Base-by-base conservation (phyloP, 441 rosid genomes). In the Arabidopsis hybrid region DNA sequence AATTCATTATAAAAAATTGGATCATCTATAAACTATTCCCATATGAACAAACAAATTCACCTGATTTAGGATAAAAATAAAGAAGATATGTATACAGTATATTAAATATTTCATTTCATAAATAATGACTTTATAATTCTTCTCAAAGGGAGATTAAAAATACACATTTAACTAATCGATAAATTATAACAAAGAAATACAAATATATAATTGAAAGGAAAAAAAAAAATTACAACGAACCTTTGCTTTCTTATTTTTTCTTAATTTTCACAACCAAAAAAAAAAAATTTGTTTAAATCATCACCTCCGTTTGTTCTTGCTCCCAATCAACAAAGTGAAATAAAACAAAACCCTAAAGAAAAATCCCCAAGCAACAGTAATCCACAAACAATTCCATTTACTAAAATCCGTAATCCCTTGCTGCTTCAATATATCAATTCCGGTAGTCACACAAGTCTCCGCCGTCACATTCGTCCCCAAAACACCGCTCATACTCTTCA, bases 331-430 rank as follows among this genome's bases (percentile, higher is more conserved):
- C 64, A 92, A 70, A 2, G 97, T 69, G 6, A 87, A 78, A 51
- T 87, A 87, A 71, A 92, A 90, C 78, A 92, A 76, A 67, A 86
- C 39, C 78, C 93, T 87, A 60, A 92, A 92, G 76, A 90, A 87
- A 78, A 90, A 87, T 1, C 97, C 97, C 96, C 96, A 90, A 12
- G 95, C 97, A 55, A 87, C 62, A 5, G 86, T 84, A 21, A 92
- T 78, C 97, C 96, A 92, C 55, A 92, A 55, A 78, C 97, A 86
- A 58, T 84, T 79, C 97, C 97, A 92, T 72, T 88, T 92, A 73
- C 82, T 78, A 2, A 92, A 43, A 7, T 89, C 89, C 1, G 94
- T 90, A 7, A 92, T 75, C 35, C 97, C 97, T 65, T 89, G 93
- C 49, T 68, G 79, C 77, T 39, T 78, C 75, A 92, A 45, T 0